Percentiles rank a stretch among this genome's conserved stretches.
These are phyloP conservation scores for Talaromyces sp. DNA, from an alignment of 2,329 filamentous ascomycete genomes.

Conservation along the genomic window DNA sequence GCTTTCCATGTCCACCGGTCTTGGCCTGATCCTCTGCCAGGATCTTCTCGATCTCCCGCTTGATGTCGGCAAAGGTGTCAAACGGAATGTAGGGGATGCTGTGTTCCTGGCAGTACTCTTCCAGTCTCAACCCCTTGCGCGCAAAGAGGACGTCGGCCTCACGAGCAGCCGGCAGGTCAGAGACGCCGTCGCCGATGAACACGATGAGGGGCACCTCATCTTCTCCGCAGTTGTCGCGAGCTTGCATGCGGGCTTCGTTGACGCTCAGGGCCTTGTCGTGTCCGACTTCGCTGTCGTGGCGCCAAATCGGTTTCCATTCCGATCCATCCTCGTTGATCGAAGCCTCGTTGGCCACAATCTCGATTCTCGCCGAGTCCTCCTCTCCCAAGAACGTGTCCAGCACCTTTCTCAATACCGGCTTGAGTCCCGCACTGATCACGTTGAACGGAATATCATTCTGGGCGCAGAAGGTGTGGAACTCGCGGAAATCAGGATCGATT, in stretches of 20 bases:
- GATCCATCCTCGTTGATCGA: constrained; percentile 51
- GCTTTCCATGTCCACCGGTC: constrained; percentile 58
- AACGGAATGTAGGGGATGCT: constrained; percentile 59
- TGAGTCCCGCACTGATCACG: constrained; percentile 64
- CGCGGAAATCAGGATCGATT: constrained; percentile 61
- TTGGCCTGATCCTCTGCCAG: constrained; percentile 57
- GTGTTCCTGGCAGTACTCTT: constrained; percentile 64
- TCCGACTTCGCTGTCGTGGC: constrained; percentile 61
- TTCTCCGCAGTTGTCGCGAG: constrained; percentile 54
- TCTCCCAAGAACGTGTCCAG: constrained; percentile 64
- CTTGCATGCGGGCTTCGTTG: constrained; percentile 55
- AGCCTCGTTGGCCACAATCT: constrained; percentile 67
- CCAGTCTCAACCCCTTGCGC: constrained; percentile 59
- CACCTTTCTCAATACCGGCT: constrained; percentile 59
- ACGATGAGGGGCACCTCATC: constrained; percentile 63
- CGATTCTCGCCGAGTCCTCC: constrained; percentile 56
- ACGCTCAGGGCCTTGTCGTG: constrained; percentile 66
- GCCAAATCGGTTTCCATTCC: constrained; percentile 64
- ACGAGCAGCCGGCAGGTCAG: constrained; percentile 62
- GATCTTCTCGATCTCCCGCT: constrained; percentile 57
- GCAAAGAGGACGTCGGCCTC: constrained; percentile 67
- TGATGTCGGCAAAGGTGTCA: constrained; percentile 64
- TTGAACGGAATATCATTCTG: constrained; percentile 64
- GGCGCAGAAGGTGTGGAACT: constrained; percentile 63
- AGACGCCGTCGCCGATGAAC: constrained; percentile 68